Evolutionary conservation across 306 rosid species (phyloP), one percentile per base, ranked within the genome.

Genomic region (Neltuma alba): DNA sequence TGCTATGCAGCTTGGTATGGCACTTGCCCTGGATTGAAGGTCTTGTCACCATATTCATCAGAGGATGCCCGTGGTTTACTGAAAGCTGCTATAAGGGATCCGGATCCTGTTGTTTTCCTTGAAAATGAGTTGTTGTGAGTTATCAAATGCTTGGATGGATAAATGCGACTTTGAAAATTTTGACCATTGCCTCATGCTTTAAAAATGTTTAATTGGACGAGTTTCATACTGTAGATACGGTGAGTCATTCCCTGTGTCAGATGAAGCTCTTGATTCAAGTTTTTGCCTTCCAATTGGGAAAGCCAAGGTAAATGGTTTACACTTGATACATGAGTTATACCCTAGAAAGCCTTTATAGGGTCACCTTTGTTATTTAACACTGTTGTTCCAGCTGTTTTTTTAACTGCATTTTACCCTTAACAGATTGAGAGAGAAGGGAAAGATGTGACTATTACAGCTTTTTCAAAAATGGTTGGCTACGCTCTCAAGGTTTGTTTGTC

Each of bases 51-150:
- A 62, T 96, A 93, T 82, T 91, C 99, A 83, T 86, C 99, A 62
- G 98, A 96, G 86, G 99, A 95, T 93, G 94, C 98, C 38, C 97
- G 98, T 80, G 99, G 99, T 52, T 89, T 96, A 75, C 86, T 96
- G 82, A 96, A 96, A 87, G 96, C 99, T 77, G 99, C 99, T 65
- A 96, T 96, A 55, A 91, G 99, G 83, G 99, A 96, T 80, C 99
- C 97, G 64, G 99, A 96, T 87, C 99, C 98, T 70, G 98, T 96
- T 81, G 93, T 96, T 86, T 93, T 96, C 83, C 98, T 96, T 79
- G 99, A 95, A 85, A 95, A 93, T 81, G 99, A 95, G 90, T 82
- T 95, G 88, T 78, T 95, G 99, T 95, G 85, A 91, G 98, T 89
- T 80, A 58, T 81, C 74, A 69, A 67, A 67, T 48, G 54, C 70